phyloP scores from a whole-genome alignment of 78 protist species.

The Dictyostelium intermedium region DNA sequence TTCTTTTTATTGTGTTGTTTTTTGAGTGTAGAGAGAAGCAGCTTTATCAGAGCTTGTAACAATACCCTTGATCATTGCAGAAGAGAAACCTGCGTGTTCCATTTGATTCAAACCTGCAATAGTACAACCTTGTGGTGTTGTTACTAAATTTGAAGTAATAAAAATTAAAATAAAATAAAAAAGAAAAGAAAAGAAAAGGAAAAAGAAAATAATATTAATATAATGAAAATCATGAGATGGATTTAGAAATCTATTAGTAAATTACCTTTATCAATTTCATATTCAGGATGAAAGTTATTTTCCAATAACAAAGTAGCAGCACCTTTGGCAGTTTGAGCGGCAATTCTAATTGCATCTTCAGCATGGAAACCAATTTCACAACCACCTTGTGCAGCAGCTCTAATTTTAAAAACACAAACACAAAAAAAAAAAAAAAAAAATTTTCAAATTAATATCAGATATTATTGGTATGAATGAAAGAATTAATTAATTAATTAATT shows the following conservation, averaged over 20 bases:
- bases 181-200: no score
- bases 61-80: slow-evolving; percentile 81
- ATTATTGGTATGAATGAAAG: background rate
- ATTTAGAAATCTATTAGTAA: no score
- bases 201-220: background rate
- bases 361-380: slow-evolving; percentile 81
- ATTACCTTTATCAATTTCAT: slow-evolving; percentile 45
- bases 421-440: background rate
- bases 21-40: slow-evolving; percentile 40
- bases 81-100: slow-evolving; percentile 81
- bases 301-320: slow-evolving; percentile 67
- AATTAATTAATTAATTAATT: background rate
- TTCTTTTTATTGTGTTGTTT: background rate
- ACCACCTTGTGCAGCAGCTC: slow-evolving; percentile 84
- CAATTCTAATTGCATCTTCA: slow-evolving; percentile 76
- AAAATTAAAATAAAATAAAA: no score
- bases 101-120: slow-evolving; percentile 80
- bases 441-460: background rate
- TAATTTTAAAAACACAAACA: no score
- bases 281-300: slow-evolving; percentile 68
- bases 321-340: slow-evolving; percentile 84
- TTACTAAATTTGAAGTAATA: no score
- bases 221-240: no score
- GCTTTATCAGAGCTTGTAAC: slow-evolving; percentile 82
- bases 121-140: slow-evolving; percentile 75